Evolutionary conservation across 108 stramenopile genomes (phyloP), one percentile per base, ranked within the genome.

Genomic region (Seminavis robusta): DNA sequence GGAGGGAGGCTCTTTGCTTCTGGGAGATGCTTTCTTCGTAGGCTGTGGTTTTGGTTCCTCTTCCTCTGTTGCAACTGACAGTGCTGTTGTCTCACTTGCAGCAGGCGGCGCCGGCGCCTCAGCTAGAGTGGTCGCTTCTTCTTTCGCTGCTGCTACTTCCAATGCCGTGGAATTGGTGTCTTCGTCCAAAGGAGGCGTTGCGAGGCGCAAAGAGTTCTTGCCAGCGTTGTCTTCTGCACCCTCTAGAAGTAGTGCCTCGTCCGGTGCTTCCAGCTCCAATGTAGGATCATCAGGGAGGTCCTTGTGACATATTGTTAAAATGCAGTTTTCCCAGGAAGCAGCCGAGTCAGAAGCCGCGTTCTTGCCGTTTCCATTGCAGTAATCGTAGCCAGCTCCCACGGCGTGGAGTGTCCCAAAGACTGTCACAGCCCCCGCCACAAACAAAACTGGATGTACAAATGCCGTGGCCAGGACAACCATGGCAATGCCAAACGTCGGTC

Each of bases 401-500:
- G 62, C 65, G 16, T 46, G 47, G 29, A 65, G n/a, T 4, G 75
- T 56, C 26, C 69, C 52, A 15, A 65, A 31, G 4, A 62, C 70
- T 1, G 76, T 71, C 1, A 67, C 15, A 1, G 65, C 70, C 3
- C 70, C 76, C 1, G 60, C 70, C 0, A 67, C 11, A 29, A 65
- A 67, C 5, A 71, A 15, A 2, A 71, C 2, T 4, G 76, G 76
- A 63, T 77, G 73, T 10, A 65, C 16, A 23, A 61, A 37, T 17
- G 55, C 56, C 20, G 61, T 41, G 2, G 63, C 59, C 3, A 61
- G 50, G 13, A 59, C 58, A 20, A 72, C 41, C 1, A 71, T 57
- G 10, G 74, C 67, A 54, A 75, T 57, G 34, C 74, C 74, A 26
- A 75, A 23, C 21, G 61, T 69, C 0, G 61, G 56, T 9, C 50